Evolutionary conservation across 2,329 filamentous ascomycete species (phyloP).

Genomic region (Tothia fuscella): DNA sequence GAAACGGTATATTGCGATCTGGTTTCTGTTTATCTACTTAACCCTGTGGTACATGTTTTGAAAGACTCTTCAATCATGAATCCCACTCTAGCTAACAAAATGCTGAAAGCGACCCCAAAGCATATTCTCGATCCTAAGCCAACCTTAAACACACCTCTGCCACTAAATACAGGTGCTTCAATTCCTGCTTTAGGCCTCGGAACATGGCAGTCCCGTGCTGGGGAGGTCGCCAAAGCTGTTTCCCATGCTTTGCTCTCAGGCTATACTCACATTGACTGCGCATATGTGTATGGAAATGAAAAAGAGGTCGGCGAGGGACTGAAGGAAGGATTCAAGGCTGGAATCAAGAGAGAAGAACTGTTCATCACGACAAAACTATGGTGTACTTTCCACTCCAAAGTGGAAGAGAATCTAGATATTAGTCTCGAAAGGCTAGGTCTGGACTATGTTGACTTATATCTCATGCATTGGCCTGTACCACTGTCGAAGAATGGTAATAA

Average conservation of each 20-base stretch:
- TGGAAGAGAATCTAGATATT: constrained; percentile 13
- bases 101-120: constrained; percentile 25
- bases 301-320: constrained; percentile 32
- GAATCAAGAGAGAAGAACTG: constrained; percentile 23
- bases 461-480: constrained; percentile 12
- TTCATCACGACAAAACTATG: constrained; percentile 30
- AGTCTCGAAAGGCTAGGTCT: constrained; percentile 8
- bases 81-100: constrained; percentile 27
- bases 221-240: constrained; percentile 36
- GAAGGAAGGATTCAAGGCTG: constrained; percentile 21
- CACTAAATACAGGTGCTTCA: constrained; percentile 27
- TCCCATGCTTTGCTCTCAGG: constrained; percentile 35
- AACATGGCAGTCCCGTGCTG: constrained; percentile 29
- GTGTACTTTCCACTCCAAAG: constrained; percentile 21
- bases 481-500: constrained; percentile 36
- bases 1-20: no score
- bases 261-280: constrained; percentile 52
- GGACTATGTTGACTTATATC: constrained; percentile 10
- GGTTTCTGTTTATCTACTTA: no score
- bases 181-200: constrained; percentile 28
- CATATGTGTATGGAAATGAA: constrained; percentile 36
- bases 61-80: no score
- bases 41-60: no score
- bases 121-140: constrained; percentile 25
- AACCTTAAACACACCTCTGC: constrained; percentile 27